These are phyloP conservation scores for Cutaneotrichosporon sp. DNA, from an alignment of 1,284 basidiomycete species.

Conservation along the genomic window DNA sequence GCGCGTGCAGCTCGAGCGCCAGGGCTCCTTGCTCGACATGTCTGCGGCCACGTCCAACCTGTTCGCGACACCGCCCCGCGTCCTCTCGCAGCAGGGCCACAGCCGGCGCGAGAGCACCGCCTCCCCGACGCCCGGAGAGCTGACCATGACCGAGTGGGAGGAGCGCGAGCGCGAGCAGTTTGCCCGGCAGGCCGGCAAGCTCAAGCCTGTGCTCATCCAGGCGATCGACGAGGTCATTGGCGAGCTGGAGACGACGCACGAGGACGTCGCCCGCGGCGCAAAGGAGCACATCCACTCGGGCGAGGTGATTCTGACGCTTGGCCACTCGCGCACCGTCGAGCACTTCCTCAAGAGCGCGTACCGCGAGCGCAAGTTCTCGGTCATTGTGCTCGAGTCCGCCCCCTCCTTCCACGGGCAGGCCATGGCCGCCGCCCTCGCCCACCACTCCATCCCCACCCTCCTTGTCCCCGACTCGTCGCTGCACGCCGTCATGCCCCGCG, in stretches of 20 bases:
- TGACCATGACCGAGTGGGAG: conserved; percentile 16
- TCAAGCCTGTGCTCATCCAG: conserved; percentile 68
- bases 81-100: not conserved
- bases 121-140: conserved; percentile 9
- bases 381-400: conserved; percentile 92
- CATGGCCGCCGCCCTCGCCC: conserved; percentile 77
- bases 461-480: conserved; percentile 94
- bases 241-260: conserved; percentile 93
- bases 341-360: conserved; percentile 88
- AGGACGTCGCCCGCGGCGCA: conserved; percentile 90
- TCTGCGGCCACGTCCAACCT: conserved; percentile 34
- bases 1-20: conserved; percentile 48
- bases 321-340: conserved; percentile 93
- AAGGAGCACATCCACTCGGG: conserved; percentile 96
- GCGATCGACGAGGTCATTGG: conserved; percentile 92
- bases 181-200: conserved; percentile 48
- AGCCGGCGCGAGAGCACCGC: not conserved
- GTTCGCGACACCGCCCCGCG: conserved; percentile 37
- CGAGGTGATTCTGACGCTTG: conserved; percentile 94
- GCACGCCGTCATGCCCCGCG: conserved; percentile 93
- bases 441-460: conserved; percentile 83
- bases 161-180: conserved; percentile 43
- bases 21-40: conserved; percentile 30
- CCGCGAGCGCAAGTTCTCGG: conserved; percentile 89
- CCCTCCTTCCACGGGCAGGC: conserved; percentile 86